Evolutionary conservation across 257 asterid species (phyloP).

Genomic region (Lithospermum erythrorhizon): DNA sequence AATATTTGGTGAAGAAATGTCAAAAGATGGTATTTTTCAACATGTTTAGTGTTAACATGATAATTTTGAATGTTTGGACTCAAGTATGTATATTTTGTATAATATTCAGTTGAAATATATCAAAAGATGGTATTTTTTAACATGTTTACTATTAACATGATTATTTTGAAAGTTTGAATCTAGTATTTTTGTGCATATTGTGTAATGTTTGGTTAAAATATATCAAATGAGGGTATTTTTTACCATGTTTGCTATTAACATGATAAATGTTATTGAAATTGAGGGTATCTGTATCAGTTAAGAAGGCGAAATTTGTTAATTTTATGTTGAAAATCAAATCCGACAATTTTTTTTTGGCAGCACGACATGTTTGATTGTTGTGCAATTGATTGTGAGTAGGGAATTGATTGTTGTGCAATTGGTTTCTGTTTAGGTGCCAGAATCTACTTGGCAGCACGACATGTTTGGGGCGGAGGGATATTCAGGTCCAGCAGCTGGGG

Average conservation of each 20-base stretch:
- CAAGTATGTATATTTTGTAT: no score
- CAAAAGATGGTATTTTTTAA: background rate
- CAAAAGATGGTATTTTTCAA: no score
- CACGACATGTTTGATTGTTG: no score
- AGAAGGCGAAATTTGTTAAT: background rate
- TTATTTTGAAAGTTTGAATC: no score
- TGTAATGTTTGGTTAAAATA: no score
- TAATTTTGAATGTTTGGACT: no score
- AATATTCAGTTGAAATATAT: no score
- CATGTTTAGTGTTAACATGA: no score
- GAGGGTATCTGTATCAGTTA: background rate
- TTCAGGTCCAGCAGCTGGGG: constrained; percentile 23
- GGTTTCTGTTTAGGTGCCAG: constrained; percentile 58
- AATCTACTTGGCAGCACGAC: constrained; percentile 71
- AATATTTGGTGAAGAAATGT: background rate
- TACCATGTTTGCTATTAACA: background rate
- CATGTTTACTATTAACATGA: background rate
- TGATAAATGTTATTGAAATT: no score
- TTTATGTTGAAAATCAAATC: no score
- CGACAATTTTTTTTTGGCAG: no score
- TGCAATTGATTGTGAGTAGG: background rate
- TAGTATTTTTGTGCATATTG: no score
- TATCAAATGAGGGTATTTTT: background rate
- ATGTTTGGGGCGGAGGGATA: constrained; percentile 37
- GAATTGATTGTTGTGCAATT: constrained; percentile 3